Evolutionary conservation across 257 asterid genomes (phyloP), one percentile per base, ranked within the genome.

Genomic region (Solanum rostratum): DNA sequence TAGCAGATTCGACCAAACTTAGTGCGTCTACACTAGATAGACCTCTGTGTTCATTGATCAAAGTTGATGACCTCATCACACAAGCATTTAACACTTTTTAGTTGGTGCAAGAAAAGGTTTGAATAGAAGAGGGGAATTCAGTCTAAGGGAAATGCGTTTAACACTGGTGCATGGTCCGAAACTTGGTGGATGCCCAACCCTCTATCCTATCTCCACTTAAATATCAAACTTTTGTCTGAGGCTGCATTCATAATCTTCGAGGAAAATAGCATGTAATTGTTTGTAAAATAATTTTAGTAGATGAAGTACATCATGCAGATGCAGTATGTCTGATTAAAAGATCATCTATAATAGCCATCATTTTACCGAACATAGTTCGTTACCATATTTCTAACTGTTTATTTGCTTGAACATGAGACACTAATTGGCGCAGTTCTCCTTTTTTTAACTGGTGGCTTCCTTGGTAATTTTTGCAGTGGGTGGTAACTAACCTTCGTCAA

Each of bases 401-500:
- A 9, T 49, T 50, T 50, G 63, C 60, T 78, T 78, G 63, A 27
- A 5, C 63, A 6, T 27, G 16, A 50, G 46, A 49, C 63, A 10
- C 11, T 2, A 78, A 53, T 71, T 78, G 63, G 27, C 24, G 59
- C 43, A 50, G 24, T 78, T 50, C 46, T 50, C 5, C 2, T 78
- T 78, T 78, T 76, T 16, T 16, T 20, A 78, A 78, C 63, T 50
- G 27, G 15, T 6, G 0, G 6, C 41, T 71, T 43, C 46, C 33
- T 81, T 62, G 45, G 84, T 81, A 83, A 45, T 33, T 52, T 80
- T 88, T 33, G 55, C 92, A 96, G 99, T 94, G 99, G 99, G 98
- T 96, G 88, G 97, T 91, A 39, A 95, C 99, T 68, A 96, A 96
- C 91, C 92, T 95, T 88, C 93, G 92, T 85, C 93, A 87, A 78